Conservation (phyloP, 2,329 filamentous ascomycete genomes). For the Alternaria consortialis region DNA sequence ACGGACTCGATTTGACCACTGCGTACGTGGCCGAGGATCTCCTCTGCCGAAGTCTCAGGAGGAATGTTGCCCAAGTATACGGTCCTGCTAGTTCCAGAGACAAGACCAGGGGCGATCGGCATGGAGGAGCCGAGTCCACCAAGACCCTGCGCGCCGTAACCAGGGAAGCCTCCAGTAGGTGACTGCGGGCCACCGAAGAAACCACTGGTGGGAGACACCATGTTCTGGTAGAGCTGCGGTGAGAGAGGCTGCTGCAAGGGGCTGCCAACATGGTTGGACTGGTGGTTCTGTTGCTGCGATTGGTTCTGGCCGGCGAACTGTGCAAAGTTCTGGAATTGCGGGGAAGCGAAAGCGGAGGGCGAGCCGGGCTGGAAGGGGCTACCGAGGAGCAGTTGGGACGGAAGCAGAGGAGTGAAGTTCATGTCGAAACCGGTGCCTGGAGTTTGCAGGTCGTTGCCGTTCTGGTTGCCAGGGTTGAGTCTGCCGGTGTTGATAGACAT, state of each 20-base stretch:
- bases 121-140: conserved; percentile 76
- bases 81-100: conserved; percentile 91
- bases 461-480: conserved; percentile 64
- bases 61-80: conserved; percentile 98
- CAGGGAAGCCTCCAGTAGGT: conserved; percentile 78
- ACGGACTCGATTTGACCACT: conserved; percentile 99
- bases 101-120: conserved; percentile 77
- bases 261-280: conserved; percentile 72
- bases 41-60: conserved; percentile 95
- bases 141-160: conserved; percentile 66
- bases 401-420: conserved; percentile 96
- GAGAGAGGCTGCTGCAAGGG: conserved; percentile 76
- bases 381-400: conserved; percentile 91
- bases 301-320: conserved; percentile 69
- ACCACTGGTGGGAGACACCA: conserved; percentile 87
- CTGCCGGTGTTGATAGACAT: conserved; percentile 90
- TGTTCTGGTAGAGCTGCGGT: conserved; percentile 81
- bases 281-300: conserved; percentile 66
- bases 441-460: conserved; percentile 78
- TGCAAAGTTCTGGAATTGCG: conserved; percentile 87
- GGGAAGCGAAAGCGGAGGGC: conserved; percentile 86
- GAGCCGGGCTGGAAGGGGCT: conserved; percentile 97
- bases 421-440: conserved; percentile 93
- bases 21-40: conserved; percentile 93
- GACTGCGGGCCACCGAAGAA: conserved; percentile 85